A percentile compares a stretch with the other conserved stretches of the same genome.
Evolutionary conservation across 108 stramenopile species (phyloP).

Genomic region (Aurantiochytrium sp.): DNA sequence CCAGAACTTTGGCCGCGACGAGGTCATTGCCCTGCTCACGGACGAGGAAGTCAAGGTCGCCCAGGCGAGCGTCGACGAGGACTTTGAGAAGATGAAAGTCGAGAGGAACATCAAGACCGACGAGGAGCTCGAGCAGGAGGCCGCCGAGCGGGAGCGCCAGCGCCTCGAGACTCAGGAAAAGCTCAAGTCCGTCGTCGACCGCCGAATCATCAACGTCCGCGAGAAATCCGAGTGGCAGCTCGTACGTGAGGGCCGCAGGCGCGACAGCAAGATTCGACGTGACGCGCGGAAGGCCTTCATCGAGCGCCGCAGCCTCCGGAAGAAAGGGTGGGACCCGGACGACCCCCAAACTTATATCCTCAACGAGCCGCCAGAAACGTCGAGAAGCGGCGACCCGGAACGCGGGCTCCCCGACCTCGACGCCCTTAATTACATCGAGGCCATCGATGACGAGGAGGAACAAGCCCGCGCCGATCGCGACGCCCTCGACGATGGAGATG

Average conservation of each 20-base stretch:
- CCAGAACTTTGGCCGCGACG: slow-evolving; percentile 38
- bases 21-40: slow-evolving; percentile 44
- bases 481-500: background rate
- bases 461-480: background rate
- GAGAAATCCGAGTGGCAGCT: background rate
- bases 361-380: background rate
- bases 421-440: background rate
- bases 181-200: background rate
- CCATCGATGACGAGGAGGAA: background rate
- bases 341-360: background rate
- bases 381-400: background rate
- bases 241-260: background rate
- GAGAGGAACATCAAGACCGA: slow-evolving; percentile 34
- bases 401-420: background rate
- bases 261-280: background rate
- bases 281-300: background rate
- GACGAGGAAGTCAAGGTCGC: slow-evolving; percentile 48
- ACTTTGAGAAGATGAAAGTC: slow-evolving; percentile 48
- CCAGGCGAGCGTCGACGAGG: slow-evolving; percentile 30
- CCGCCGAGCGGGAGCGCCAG: background rate
- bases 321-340: slow-evolving; percentile 8
- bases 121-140: background rate
- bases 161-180: background rate
- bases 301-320: background rate
- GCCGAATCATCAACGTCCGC: background rate